Evolutionary conservation across 305 asterid species (phyloP), one percentile per base, ranked within the genome.

Genomic region (Fraxinus latifolia): DNA sequence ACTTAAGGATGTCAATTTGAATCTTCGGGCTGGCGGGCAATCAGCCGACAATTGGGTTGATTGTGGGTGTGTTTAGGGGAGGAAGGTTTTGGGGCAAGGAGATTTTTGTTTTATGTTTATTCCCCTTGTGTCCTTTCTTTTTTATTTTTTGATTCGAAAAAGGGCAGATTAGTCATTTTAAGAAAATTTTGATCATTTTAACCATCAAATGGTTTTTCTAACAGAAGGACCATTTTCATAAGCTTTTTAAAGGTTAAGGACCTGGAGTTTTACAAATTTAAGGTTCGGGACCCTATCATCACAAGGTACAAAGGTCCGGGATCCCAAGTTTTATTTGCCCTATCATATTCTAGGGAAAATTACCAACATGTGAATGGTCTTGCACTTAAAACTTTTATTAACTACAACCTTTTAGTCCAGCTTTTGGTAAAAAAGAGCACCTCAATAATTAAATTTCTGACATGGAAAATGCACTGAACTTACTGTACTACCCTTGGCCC

Each of bases 401-500:
- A 33, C 25, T 33, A 32, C 76, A 71, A 9, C 76, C 15, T 71
- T 31, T 37, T 71, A 27, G 12, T 33, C 76, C 76, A 71, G 14
- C 27, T 33, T 71, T 33, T 33, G 14, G 25, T 27, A 33, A 71
- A n/a, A 33, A 33, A 32, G 47, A n/a, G 50, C 76, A 71, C 12
- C 76, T 71, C 15, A 5, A 33, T 32, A 31, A 33, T n/a, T 71
- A 71, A 37, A 33, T 71, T 33, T 33, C 76, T 33, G 76, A 71
- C 23, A 23, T 70, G 25, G 25, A 32, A 32, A 17, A 71, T 71
- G 11, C 29, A 71, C 50, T 9, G 71, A 82, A 88, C 97, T 88
- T 85, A 96, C 98, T 90, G 99, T 92, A 84, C 99, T 93, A 77
- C 99, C 99, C 95, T 96, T 96, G 44, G 98, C 99, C 62, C 99